phyloP scores from a whole-genome alignment of 2,329 filamentous ascomycete genomes.

The Talaromyces sp. region DNA sequence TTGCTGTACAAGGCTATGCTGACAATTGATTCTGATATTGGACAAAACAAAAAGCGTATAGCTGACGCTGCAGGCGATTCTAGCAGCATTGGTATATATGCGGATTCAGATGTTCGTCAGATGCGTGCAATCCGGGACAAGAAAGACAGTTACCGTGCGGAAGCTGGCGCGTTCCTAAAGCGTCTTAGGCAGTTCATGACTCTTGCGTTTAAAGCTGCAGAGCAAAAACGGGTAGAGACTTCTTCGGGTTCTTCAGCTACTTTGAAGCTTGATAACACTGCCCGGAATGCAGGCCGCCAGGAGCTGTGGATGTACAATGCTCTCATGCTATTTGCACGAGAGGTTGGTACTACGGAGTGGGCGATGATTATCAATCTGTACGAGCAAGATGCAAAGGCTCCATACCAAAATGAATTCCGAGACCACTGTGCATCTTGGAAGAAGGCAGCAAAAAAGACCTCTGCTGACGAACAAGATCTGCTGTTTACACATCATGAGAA shows the following conservation, averaged over 20 bases:
- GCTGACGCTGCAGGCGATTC: constrained; percentile 37
- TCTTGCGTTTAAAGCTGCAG: constrained; percentile 70
- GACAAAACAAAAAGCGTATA: constrained; percentile 48
- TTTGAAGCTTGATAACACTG: constrained; percentile 62
- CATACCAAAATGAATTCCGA: constrained; percentile 79
- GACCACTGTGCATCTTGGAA: constrained; percentile 76
- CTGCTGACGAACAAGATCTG: constrained; percentile 72
- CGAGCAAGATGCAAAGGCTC: constrained; percentile 65
- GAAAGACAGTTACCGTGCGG: constrained; percentile 78
- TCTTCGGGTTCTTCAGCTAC: constrained; percentile 42
- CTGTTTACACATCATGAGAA: constrained; percentile 91
- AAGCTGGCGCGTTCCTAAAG: constrained; percentile 71
- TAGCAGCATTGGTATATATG: constrained; percentile 52
- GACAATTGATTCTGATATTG: constrained; percentile 82
- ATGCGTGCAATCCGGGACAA: constrained; percentile 96
- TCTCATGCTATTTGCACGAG: constrained; percentile 79
- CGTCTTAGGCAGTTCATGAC: constrained; percentile 78
- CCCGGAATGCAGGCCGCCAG: constrained; percentile 67
- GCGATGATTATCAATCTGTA: constrained; percentile 73
- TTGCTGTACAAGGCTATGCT: constrained; percentile 87
- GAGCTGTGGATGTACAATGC: constrained; percentile 84
- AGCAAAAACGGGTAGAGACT: constrained; percentile 63
- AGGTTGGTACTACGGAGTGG: constrained; percentile 79
- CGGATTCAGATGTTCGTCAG: constrained; percentile 68
- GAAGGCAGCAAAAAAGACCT: constrained; percentile 67